Conservation (phyloP, 768 basidiomycete species). For the Leccinellum luteum region DNA sequence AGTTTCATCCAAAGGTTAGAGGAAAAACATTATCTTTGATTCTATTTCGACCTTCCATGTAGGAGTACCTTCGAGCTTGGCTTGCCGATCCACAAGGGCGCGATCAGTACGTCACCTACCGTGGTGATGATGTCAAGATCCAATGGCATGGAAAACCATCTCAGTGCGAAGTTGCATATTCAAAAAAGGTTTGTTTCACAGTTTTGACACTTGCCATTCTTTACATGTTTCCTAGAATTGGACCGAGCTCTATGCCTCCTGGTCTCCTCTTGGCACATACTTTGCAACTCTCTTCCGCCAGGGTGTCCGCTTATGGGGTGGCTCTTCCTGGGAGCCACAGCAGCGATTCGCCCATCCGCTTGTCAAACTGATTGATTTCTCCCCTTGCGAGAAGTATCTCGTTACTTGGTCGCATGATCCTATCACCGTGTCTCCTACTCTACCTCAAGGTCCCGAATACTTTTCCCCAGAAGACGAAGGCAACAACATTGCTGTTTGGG, state of each 20-base stretch:
- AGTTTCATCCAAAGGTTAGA: conserved; percentile 69
- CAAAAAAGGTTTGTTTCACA: conserved; percentile 58
- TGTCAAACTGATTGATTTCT: conserved; percentile 95
- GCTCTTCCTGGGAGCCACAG: conserved; percentile 82
- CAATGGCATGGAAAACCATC: conserved; percentile 93
- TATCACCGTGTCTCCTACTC: conserved; percentile 79
- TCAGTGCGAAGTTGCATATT: conserved; percentile 73
- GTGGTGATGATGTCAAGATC: conserved; percentile 87
- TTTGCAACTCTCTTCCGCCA: conserved; percentile 91
- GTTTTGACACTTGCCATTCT: not conserved
- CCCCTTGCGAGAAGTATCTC: conserved; percentile 93
- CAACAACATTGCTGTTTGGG: conserved; percentile 97
- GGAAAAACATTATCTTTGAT: not conserved
- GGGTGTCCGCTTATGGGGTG: conserved; percentile 96
- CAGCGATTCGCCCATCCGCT: conserved; percentile 94
- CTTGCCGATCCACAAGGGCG: conserved; percentile 88
- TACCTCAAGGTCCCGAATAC: conserved; percentile 77
- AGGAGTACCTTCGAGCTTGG: conserved; percentile 98
- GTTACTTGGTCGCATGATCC: conserved; percentile 98
- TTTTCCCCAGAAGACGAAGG: conserved; percentile 95
- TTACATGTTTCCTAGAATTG: conserved; percentile 60
- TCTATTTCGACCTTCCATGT: conserved; percentile 8
- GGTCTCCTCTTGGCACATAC: conserved; percentile 97
- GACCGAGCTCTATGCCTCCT: conserved; percentile 95
- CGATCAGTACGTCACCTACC: conserved; percentile 94